These are phyloP conservation scores for Eutypa lata DNA, from an alignment of 2,329 filamentous ascomycete species.

Conservation along the genomic window DNA sequence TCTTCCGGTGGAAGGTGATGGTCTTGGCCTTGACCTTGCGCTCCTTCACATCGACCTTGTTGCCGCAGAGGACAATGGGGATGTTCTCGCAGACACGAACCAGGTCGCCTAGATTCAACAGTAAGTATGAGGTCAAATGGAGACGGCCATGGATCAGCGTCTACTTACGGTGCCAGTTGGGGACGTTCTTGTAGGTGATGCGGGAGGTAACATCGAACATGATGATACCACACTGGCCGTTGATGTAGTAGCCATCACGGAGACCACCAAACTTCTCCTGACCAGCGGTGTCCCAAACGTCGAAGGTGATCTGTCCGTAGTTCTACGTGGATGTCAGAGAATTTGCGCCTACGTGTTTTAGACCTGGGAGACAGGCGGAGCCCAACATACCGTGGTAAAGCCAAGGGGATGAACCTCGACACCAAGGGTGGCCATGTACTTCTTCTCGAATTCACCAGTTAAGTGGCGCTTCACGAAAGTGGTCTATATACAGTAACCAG, in stretches of 20 bases:
- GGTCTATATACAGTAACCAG: conserved; percentile 58
- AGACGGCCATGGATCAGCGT: neutral
- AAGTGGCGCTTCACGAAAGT: conserved; percentile 99
- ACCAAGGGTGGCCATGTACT: conserved; percentile 99
- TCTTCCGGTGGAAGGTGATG: conserved; percentile 99
- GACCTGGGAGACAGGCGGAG: conserved; percentile 13
- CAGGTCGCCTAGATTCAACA: conserved; percentile 69
- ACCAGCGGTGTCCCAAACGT: conserved; percentile 98
- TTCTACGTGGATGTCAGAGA: conserved; percentile 53
- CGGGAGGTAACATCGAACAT: conserved; percentile 99
- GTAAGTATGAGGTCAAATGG: conserved; percentile 9
- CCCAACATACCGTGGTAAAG: conserved; percentile 86
- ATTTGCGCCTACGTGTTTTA: conserved; percentile 12
- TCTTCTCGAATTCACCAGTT: conserved; percentile 99
- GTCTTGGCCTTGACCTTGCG: conserved; percentile 99
- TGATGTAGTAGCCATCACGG: conserved; percentile 99
- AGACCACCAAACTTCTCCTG: conserved; percentile 99
- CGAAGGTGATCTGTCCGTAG: conserved; percentile 95
- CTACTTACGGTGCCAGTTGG: conserved; percentile 98
- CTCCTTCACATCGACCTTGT: conserved; percentile 99
- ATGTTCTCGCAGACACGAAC: conserved; percentile 99
- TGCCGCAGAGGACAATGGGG: conserved; percentile 94
- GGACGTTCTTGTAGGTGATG: conserved; percentile 99
- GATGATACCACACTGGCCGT: conserved; percentile 99
- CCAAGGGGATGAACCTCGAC: conserved; percentile 98